These are phyloP conservation scores for Sequoia sempervirens DNA, from an alignment of 75 land plant species.

Conservation along the genomic window DNA sequence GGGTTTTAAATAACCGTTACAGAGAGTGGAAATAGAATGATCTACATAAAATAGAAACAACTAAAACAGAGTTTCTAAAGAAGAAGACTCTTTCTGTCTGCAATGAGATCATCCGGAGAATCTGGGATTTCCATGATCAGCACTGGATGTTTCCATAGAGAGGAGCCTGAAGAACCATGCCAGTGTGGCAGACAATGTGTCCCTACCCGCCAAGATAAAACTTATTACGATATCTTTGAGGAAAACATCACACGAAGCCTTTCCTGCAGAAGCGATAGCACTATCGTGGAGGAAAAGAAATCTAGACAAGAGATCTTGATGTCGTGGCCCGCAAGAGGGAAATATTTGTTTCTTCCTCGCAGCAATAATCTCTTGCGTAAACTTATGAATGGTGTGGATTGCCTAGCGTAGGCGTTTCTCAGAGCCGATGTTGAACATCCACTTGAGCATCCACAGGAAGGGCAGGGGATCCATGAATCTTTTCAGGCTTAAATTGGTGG, in stretches of 20 bases:
- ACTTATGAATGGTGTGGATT: slow-evolving; percentile 22
- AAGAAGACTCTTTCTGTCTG: too few relatives aligned
- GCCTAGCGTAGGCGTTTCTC: slow-evolving; percentile 37
- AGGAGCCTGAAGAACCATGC: slow-evolving; percentile 47
- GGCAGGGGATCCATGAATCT: slow-evolving; percentile 20
- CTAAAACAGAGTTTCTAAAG: too few relatives aligned
- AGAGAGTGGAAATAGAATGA: too few relatives aligned
- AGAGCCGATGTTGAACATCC: slow-evolving; percentile 30
- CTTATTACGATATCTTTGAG: slow-evolving; percentile 51
- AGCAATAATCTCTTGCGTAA: slow-evolving; percentile 19
- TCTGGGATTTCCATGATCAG: too few relatives aligned
- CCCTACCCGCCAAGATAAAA: slow-evolving; percentile 65
- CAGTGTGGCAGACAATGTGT: slow-evolving; percentile 43
- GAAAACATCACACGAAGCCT: slow-evolving; percentile 24
- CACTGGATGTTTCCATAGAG: too few relatives aligned
- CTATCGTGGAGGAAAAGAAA: slow-evolving; percentile 5
- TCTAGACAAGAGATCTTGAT: slow-evolving; percentile 26
- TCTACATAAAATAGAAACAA: too few relatives aligned
- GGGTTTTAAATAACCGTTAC: too few relatives aligned
- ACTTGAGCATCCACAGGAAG: slow-evolving; percentile 34
- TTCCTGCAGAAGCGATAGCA: neutral
- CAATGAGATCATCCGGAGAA: too few relatives aligned
- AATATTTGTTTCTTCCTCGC: slow-evolving; percentile 11
- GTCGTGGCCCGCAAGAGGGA: slow-evolving; percentile 31
- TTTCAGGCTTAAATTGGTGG: slow-evolving; percentile 23